phyloP scores from a whole-genome alignment of 192 early-diverging fungal genomes.

The Bifiguratus adelaidae region DNA sequence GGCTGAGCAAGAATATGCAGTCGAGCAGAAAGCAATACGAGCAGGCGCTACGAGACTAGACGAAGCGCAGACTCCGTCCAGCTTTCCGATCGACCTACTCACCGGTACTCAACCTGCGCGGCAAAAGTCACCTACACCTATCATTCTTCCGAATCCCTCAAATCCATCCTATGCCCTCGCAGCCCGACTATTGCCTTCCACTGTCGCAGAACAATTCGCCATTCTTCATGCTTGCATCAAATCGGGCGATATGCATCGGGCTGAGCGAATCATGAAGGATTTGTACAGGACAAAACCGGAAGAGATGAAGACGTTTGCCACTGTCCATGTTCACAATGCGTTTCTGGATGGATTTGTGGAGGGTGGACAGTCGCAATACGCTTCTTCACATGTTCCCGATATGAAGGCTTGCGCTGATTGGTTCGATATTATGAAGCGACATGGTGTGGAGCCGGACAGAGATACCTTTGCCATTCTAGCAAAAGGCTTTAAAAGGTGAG shows the following conservation, averaged over 20 bases:
- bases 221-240: conserved; percentile 67
- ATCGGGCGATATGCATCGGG: conserved; percentile 62
- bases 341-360: conserved; percentile 65
- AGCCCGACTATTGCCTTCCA: conserved; percentile 11
- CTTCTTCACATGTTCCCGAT: conserved; percentile 14
- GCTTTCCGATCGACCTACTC: too few relatives aligned
- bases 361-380: conserved; percentile 25
- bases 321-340: conserved; percentile 69
- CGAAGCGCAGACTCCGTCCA: too few relatives aligned
- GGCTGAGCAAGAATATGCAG: too few relatives aligned
- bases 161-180: conserved; percentile 8
- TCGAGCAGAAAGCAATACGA: too few relatives aligned
- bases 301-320: conserved; percentile 59
- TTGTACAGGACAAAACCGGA: conserved; percentile 49
- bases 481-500: conserved; percentile 50
- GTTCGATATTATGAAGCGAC: conserved; percentile 54
- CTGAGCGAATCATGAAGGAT: conserved; percentile 57
- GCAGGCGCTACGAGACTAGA: too few relatives aligned
- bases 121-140: conserved; percentile 4
- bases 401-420: conserved; percentile 51
- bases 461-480: conserved; percentile 74
- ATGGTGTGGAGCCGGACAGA: conserved; percentile 46
- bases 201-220: conserved; percentile 61
- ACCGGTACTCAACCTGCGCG: too few relatives aligned
- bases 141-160: conserved; percentile 19